Evolutionary conservation across 345 rosid species (phyloP).

Genomic region (Melaleuca quinquenervia): DNA sequence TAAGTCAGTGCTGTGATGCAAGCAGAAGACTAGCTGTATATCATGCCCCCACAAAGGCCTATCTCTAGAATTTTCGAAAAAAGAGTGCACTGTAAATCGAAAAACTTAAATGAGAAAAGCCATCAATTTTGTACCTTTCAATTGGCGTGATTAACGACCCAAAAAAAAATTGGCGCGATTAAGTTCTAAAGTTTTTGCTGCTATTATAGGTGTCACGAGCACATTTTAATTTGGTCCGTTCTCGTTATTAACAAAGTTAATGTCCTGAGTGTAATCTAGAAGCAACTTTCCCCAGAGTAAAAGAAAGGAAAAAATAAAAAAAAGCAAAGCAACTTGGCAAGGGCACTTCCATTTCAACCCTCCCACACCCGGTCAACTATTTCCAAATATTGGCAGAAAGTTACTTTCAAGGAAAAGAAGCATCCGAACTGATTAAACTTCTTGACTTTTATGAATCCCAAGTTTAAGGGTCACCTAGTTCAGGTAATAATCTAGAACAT

Average conservation of each 20-base stretch:
- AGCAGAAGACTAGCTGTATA: neutral
- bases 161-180: too few relatives aligned
- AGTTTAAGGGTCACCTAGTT: neutral
- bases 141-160: too few relatives aligned
- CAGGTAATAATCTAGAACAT: neutral
- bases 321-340: neutral
- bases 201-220: neutral
- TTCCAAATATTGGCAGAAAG: neutral
- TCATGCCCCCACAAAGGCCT: neutral
- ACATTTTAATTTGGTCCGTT: too few relatives aligned
- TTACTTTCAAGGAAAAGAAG: neutral
- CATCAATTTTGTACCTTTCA: neutral
- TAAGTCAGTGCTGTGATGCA: neutral
- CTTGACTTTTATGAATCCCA: neutral
- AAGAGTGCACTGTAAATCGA: neutral
- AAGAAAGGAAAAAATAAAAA: neutral
- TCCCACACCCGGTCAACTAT: neutral
- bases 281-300: neutral
- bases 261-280: neutral
- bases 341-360: neutral
- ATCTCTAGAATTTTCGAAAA: neutral
- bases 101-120: neutral
- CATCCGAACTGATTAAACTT: neutral
- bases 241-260: neutral
- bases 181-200: neutral